Base-by-base conservation (phyloP, 1,139 yeast genomes). In the Kazachstania sp. region DNA sequence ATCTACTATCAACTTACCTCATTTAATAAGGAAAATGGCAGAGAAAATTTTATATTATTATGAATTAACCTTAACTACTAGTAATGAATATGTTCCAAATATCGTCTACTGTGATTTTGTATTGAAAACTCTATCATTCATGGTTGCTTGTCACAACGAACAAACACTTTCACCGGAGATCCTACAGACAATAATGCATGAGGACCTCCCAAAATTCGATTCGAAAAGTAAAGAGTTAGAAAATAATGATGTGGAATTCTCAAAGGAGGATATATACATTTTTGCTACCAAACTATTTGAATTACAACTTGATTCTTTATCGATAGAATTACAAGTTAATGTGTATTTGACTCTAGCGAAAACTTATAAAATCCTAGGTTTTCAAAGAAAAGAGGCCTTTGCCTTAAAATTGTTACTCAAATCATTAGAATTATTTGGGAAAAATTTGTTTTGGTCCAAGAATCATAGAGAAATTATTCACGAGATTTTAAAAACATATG, bases 81-180 rank as follows among this genome's bases (percentile, higher is more conserved):
- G 75, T 15, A 88, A 82, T 51, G 95, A 90, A 55, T 78, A 78
- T 55, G 90, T 84, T 0, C 97, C 97, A 0, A 92, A 83, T 52
- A 66, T 84, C 3, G 90, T 88, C 0, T 85, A 81, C 54, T 80
- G 86, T 40, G 96, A 87, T 54, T 73, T 83, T 3, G 70, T 84
- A 4, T 58, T 88, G 37, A 72, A 96, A 47, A 75, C 75, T 44
- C 68, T 83, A 30, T 79, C 78, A 50, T 73, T 86, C 47, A 74
- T 85, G 74, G 73, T 83, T 1, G 65, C 73, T 11, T 67, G 81
- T 6, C 73, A 74, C 50, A 62, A 41, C 31, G 31, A 74, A 5
- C 80, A 81, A 4, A 72, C 75, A 12, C 80, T 81, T 54, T 71
- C 73, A 3, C 31, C 38, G 2, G 39, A 34, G 28, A 69, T 78